phyloP scores from a whole-genome alignment of 345 rosid genomes.

The Camelina laxa region DNA sequence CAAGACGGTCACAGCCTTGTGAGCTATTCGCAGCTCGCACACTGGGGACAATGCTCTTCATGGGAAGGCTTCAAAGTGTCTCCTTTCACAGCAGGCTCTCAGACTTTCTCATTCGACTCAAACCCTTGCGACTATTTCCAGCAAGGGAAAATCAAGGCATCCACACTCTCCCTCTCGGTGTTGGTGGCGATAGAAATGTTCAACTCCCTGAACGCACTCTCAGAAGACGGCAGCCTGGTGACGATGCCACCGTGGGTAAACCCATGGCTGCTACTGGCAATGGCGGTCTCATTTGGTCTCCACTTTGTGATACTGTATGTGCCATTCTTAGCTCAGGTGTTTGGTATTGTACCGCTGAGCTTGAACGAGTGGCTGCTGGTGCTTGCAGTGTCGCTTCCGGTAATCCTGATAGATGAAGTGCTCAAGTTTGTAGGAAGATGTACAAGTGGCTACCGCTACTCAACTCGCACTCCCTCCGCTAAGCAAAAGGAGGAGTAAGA shows the following conservation, averaged over 20 bases:
- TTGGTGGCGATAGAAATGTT: conserved; percentile 98
- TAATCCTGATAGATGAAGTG: conserved; percentile 81
- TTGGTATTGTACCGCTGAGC: conserved; percentile 86
- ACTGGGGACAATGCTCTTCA: conserved; percentile 80
- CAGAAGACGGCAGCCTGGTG: conserved; percentile 84
- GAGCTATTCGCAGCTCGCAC: conserved; percentile 76
- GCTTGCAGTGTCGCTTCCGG: conserved; percentile 79
- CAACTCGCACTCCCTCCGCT: conserved; percentile 35
- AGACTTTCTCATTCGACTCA: conserved; percentile 52
- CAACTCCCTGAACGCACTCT: conserved; percentile 92
- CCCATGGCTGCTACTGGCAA: conserved; percentile 64
- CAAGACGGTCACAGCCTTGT: conserved; percentile 92
- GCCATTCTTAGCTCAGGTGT: conserved; percentile 88
- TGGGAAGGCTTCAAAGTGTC: conserved; percentile 75
- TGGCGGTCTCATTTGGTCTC: conserved; percentile 83
- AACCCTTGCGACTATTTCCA: conserved; percentile 91
- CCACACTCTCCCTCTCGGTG: conserved; percentile 86
- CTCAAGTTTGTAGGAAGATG: conserved; percentile 84
- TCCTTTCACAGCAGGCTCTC: conserved; percentile 81
- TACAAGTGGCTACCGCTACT: conserved; percentile 48
- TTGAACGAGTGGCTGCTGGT: conserved; percentile 90
- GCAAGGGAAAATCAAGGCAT: conserved; percentile 83
- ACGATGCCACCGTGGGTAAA: conserved; percentile 98
- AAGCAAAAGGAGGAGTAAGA: conserved; percentile 58
- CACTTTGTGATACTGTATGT: conserved; percentile 90